These are phyloP conservation scores for Lactarius tabidus DNA, from an alignment of 768 basidiomycete genomes.

Conservation along the genomic window DNA sequence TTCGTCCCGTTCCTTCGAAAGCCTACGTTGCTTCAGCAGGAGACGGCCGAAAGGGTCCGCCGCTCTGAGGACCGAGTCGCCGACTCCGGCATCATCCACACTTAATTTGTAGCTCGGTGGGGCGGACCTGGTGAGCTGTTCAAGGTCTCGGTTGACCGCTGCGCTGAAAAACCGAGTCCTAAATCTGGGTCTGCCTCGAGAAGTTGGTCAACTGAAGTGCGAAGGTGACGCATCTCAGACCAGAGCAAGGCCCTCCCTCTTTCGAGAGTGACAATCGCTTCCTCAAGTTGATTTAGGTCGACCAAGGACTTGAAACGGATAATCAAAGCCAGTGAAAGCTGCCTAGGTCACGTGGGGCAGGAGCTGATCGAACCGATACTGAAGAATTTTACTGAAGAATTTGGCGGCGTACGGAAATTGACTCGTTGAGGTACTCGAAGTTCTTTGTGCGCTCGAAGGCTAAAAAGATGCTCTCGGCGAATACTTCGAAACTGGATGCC, in stretches of 20 bases:
- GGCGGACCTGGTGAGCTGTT: not conserved
- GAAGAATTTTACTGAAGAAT: too few species aligned
- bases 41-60: not conserved
- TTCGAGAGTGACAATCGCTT: slow-evolving; percentile 4
- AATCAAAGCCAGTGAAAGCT: too few species aligned
- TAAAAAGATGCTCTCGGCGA: not conserved
- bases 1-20: not conserved
- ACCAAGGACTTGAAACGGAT: not conserved
- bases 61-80: not conserved
- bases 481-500: not conserved
- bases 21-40: slow-evolving; percentile 1
- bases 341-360: too few species aligned
- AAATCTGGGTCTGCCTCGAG: not conserved
- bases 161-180: not conserved
- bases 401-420: too few species aligned
- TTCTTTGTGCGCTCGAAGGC: not conserved
- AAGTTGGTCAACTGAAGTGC: not conserved
- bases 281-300: not conserved
- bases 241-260: slow-evolving; percentile 3
- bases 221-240: slow-evolving; percentile 16
- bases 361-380: too few species aligned
- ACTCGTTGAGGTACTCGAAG: not conserved
- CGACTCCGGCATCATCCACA: not conserved
- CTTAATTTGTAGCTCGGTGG: not conserved
- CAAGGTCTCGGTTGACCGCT: not conserved